These are phyloP conservation scores for Echinosophora koreensis DNA, from an alignment of 306 rosid genomes.

Conservation along the genomic window DNA sequence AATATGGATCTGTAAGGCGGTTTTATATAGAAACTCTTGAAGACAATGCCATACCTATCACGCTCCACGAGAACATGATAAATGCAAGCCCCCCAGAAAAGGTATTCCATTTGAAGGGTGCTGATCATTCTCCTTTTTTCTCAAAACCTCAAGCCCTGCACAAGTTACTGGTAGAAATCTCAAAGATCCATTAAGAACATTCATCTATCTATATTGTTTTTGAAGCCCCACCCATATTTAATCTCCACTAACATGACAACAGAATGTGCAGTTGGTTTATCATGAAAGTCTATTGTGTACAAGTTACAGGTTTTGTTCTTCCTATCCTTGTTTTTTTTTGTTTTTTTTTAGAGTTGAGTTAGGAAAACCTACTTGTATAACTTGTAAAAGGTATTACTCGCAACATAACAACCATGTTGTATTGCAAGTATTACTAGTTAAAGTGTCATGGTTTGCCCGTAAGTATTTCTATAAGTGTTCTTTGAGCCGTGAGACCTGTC, in stretches of 20 bases:
- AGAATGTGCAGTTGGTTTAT: slow-evolving; percentile 44
- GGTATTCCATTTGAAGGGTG: slow-evolving; percentile 79
- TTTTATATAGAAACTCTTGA: slow-evolving; percentile 88
- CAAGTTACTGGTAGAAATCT: too few relatives aligned
- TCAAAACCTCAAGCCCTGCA: too few relatives aligned
- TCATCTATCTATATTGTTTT: too few relatives aligned
- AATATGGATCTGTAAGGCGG: slow-evolving; percentile 83
- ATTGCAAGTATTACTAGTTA: slow-evolving; percentile 33
- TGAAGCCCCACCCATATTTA: slow-evolving; percentile 27
- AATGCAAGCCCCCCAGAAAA: slow-evolving; percentile 82
- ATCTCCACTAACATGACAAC: slow-evolving; percentile 48
- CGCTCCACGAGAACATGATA: slow-evolving; percentile 81
- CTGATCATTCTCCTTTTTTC: slow-evolving; percentile 97
- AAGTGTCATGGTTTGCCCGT: not conserved
- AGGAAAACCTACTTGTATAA: slow-evolving; percentile 24
- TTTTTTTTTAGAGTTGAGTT: slow-evolving; percentile 6
- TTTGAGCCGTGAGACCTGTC: too few relatives aligned
- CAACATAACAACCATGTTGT: slow-evolving; percentile 23
- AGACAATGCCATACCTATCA: slow-evolving; percentile 85
- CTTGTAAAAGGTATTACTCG: slow-evolving; percentile 30
- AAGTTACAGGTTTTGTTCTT: slow-evolving; percentile 36
- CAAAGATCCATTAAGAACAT: too few relatives aligned
- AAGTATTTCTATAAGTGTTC: too few relatives aligned
- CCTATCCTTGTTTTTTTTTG: too few relatives aligned
- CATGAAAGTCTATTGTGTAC: slow-evolving; percentile 31